Conservation (phyloP, 345 rosid species). For the Physaria fendleri region DNA sequence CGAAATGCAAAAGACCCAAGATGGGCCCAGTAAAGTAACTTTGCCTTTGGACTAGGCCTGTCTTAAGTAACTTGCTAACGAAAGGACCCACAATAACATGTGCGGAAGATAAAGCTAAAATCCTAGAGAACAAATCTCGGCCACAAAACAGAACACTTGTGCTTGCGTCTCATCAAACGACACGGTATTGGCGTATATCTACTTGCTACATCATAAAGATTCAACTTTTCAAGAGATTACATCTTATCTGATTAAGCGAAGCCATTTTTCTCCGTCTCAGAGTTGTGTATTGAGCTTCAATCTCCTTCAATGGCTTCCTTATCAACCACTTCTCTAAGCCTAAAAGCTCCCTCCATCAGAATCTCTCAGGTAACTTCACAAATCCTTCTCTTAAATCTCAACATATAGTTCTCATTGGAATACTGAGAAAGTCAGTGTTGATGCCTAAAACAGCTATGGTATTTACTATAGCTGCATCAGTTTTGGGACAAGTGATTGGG, state of each 20-base stretch:
- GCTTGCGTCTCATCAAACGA: neutral
- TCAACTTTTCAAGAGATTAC: neutral
- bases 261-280: neutral
- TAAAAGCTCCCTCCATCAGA: constrained; percentile 28
- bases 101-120: constrained; percentile 20
- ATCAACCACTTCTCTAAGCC: constrained; percentile 29
- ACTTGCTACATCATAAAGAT: neutral
- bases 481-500: constrained; percentile 89
- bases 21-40: constrained; percentile 6
- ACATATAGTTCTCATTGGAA: constrained; percentile 35
- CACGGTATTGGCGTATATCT: neutral
- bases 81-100: constrained; percentile 19
- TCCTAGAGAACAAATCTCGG: constrained; percentile 15
- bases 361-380: constrained; percentile 21
- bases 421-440: constrained; percentile 82
- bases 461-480: constrained; percentile 80
- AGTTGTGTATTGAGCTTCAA: constrained; percentile 17
- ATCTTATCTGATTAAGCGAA: constrained; percentile 23
- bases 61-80: neutral
- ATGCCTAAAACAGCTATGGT: constrained; percentile 98
- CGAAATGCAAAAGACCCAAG: constrained; percentile 1
- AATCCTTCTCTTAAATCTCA: neutral
- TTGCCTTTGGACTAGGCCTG: constrained; percentile 13
- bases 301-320: constrained; percentile 31
- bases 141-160: constrained; percentile 13